Base-by-base conservation (phyloP, 768 basidiomycete species). In the Podaxis sp. region DNA sequence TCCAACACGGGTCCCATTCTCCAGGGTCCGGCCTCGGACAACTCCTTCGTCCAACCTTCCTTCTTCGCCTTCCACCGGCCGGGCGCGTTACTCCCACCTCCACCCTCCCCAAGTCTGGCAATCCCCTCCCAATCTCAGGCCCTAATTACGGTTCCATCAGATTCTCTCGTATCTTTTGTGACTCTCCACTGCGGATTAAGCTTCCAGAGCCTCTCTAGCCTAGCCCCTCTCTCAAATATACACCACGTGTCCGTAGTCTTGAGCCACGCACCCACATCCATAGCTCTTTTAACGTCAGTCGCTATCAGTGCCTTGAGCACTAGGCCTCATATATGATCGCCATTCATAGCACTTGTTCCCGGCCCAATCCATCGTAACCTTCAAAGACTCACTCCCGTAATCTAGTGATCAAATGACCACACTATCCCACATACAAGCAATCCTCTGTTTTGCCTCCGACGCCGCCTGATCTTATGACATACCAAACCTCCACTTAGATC, bases 21-120 rank as follows among this genome's bases (percentile, higher is more conserved):
- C 53, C 30, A 38, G 53, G 53, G 53, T 55, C 53, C 53, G 53
- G 33, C 36, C 53, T 24, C 53, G 30, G 53, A 52, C 52, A 52
- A 52, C 52, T 30, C 52, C 52, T 9, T 33, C 33, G 17, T 17
- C 24, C 22, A 13, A 3, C 19, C 48, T 49, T 49, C 48, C 19
- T 49, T 22, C 22, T 22, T 19, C 17, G 17, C 53, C 33, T 55
- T 55, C 38, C 53, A 55, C 24, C 30, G 30, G 11, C 33, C 22
- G 36, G 17, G 53, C 36, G 53, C 53, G 13, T 33, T 55, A 55
- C 53, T 55, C 36, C 53, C 53, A 22, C 38, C n/a, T 54, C 30
- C 30, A 24, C 53, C 19, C 5, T 24, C 33, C 19, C 30, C 30
- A 17, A 33, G 30, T 54, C 33, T 54, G 17, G 53, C 7, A 54